A percentile compares a stretch with the other conserved stretches of the same genome.
These are phyloP conservation scores for Pseudozyma sp. DNA, from an alignment of 1,284 basidiomycete species.

Conservation along the genomic window DNA sequence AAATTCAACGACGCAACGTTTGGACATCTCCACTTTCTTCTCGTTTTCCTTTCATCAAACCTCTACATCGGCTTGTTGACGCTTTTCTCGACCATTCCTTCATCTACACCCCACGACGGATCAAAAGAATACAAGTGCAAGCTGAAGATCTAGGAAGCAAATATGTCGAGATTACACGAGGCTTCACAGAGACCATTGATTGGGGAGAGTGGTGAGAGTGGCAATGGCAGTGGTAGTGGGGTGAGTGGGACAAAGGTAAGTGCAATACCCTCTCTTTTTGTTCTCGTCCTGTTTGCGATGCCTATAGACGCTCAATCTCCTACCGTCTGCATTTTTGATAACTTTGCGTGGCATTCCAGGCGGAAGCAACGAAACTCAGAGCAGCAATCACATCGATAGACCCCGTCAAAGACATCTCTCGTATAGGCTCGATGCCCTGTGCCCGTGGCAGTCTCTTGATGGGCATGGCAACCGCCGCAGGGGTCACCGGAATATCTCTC, in stretches of 20 bases:
- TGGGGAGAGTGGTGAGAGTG: constrained; percentile 1
- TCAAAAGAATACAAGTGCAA: too few species aligned
- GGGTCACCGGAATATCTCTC: constrained; percentile 44
- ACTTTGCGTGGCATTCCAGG: constrained; percentile 4
- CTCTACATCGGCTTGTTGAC: too few species aligned
- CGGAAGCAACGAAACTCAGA: constrained; percentile 35
- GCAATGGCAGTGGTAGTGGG: constrained; percentile 4
- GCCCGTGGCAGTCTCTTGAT: constrained; percentile 40
- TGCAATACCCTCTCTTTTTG: too few species aligned
- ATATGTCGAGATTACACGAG: constrained; percentile 41
- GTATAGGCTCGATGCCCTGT: constrained; percentile 43
- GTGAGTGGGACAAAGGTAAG: constrained; percentile 26
- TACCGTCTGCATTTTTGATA: background rate
- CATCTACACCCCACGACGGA: background rate
- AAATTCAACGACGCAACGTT: background rate
- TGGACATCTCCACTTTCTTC: constrained; percentile 12
- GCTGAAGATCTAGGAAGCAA: background rate
- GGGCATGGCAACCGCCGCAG: constrained; percentile 54
- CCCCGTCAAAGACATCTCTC: constrained; percentile 34
- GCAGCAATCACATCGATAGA: constrained; percentile 39
- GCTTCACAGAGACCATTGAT: constrained; percentile 10
- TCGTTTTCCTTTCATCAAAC: background rate
- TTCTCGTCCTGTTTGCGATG: too few species aligned
- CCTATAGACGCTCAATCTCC: too few species aligned
- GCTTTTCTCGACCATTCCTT: too few species aligned